These are phyloP conservation scores for Penicillium nordicum DNA, from an alignment of 2,329 filamentous ascomycete species.

Conservation along the genomic window DNA sequence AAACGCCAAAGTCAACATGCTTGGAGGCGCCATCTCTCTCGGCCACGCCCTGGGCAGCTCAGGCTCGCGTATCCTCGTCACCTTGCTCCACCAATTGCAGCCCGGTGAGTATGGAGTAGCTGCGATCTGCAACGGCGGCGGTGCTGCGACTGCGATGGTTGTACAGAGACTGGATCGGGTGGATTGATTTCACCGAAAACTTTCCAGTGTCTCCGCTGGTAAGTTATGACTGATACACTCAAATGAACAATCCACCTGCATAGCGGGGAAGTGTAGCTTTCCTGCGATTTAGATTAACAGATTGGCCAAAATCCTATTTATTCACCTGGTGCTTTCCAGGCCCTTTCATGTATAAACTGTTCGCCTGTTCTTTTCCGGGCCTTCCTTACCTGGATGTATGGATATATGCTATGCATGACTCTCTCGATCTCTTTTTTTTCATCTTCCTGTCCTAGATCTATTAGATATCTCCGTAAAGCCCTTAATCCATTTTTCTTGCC, in stretches of 20 bases:
- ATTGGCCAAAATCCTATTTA: neutral
- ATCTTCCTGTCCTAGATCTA: neutral
- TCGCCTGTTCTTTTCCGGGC: neutral
- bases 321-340: neutral
- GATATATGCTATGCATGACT: neutral
- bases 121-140: conserved; percentile 95
- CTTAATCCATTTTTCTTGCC: too few species aligned
- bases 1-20: conserved; percentile 75
- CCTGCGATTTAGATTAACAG: neutral
- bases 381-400: too few species aligned
- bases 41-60: conserved; percentile 93
- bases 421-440: neutral
- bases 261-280: neutral
- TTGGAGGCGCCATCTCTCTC: conserved; percentile 87
- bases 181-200: conserved; percentile 27
- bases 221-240: conserved; percentile 13
- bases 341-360: neutral
- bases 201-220: neutral
- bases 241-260: neutral
- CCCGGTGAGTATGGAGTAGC: conserved; percentile 91
- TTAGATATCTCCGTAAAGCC: neutral
- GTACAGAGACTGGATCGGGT: conserved; percentile 71
- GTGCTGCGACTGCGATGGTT: conserved; percentile 85
- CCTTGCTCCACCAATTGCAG: conserved; percentile 85
- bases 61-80: conserved; percentile 84